Evolutionary conservation across 257 asterid genomes (phyloP), one percentile per base, ranked within the genome.

Genomic region (Oldenlandia corymbosa): DNA sequence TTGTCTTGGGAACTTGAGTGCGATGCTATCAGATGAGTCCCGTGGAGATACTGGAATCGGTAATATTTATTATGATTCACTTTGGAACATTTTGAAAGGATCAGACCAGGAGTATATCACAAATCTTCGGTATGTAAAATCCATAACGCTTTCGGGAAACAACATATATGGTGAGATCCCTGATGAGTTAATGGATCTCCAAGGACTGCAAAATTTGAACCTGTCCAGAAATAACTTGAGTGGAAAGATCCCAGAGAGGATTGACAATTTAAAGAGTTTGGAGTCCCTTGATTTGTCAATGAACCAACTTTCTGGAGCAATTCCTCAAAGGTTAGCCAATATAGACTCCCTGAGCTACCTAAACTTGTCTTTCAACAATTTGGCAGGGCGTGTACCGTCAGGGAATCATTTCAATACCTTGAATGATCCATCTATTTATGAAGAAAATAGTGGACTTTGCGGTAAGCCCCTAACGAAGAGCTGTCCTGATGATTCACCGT

Each of bases 201-300:
- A 18, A 0, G 43, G 21, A 2, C 37, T 63, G 49, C 21, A 43
- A n/a, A 70, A 41, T 51, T 32, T 67, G 50, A 74, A 65, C 28
- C 52, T 78, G 28, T 66, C 76, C 1, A 39, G 54, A 6, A 77
- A n/a, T n/a, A n/a, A n/a, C n/a, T n/a, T n/a, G n/a, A n/a, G n/a
- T n/a, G n/a, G n/a, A n/a, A n/a, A n/a, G 73, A 73, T 73, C 8
- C 82, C 76, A 0, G 57, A 64, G 3, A 64, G 20, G 4, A 70
- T 73, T 11, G 82, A 66, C 13, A 26, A 41, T 42, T 43, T 78
- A 76, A 46, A 48, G 18, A 4, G 17, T 23, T 70, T 78, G 0
- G 82, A 66, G 42, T 70, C 82, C 5, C 72, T 78, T 1, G 79
- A 78, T 68, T 1, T 74, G 12, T 63, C 77, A 3, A 28, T 16